phyloP scores from a whole-genome alignment of 129 eudicot species.

The Ambrosia trifida region DNA sequence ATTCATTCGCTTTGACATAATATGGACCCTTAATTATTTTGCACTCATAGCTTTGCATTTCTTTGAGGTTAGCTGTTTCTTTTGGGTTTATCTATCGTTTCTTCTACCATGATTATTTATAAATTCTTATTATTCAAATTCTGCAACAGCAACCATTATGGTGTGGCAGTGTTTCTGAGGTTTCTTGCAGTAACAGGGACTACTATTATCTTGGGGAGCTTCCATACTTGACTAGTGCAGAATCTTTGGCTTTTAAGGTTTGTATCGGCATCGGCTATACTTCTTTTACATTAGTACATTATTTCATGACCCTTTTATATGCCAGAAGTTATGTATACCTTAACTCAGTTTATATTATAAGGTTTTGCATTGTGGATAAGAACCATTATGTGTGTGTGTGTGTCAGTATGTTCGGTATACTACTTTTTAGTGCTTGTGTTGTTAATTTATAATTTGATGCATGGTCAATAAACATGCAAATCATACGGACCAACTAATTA shows the following conservation, averaged over 20 bases:
- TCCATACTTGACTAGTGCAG: slow-evolving; percentile 71
- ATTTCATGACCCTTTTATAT: background rate
- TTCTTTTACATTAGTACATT: background rate
- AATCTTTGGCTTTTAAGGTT: slow-evolving; percentile 86
- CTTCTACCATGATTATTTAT: background rate
- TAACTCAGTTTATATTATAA: no score
- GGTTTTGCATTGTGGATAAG: background rate
- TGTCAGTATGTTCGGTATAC: no score
- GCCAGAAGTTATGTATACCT: no score
- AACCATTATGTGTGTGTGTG: background rate
- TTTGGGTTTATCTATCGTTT: background rate
- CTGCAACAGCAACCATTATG: slow-evolving; percentile 79
- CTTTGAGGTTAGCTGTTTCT: slow-evolving; percentile 64
- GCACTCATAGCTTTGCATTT: slow-evolving; percentile 76
- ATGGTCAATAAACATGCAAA: no score
- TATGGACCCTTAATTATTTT: slow-evolving; percentile 79
- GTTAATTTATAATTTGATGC: background rate
- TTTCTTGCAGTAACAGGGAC: slow-evolving; percentile 62
- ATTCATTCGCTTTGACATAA: slow-evolving; percentile 62
- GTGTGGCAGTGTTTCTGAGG: slow-evolving; percentile 55
- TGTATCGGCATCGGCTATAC: slow-evolving; percentile 16
- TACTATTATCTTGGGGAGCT: slow-evolving; percentile 92
- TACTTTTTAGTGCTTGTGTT: no score
- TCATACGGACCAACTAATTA: no score
- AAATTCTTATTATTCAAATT: slow-evolving; percentile 1